phyloP scores from a whole-genome alignment of 768 basidiomycete species.

The Mycena crocata region DNA sequence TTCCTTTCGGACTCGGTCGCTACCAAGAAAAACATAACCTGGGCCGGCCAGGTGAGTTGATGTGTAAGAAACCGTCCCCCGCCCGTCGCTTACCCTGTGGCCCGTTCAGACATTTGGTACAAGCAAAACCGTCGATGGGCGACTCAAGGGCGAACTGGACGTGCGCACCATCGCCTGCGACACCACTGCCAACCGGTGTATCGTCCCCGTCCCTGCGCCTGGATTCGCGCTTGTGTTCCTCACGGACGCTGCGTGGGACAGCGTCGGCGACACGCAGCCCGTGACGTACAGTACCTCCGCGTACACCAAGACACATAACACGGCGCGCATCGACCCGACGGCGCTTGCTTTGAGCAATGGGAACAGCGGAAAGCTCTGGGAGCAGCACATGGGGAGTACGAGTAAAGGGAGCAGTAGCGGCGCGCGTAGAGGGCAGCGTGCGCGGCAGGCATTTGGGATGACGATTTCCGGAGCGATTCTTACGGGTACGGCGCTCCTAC shows the following conservation, averaged over 20 bases:
- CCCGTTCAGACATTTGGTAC: constrained; percentile 12
- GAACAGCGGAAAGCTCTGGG: constrained; percentile 23
- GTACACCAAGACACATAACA: constrained; percentile 13
- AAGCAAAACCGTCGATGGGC: constrained; percentile 36
- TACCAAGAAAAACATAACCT: constrained; percentile 74
- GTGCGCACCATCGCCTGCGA: constrained; percentile 38
- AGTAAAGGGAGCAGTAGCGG: constrained; percentile 8
- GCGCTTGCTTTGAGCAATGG: constrained; percentile 32
- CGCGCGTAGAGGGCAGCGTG: too few relatives aligned
- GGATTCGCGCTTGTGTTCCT: constrained; percentile 45
- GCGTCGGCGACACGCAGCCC: constrained; percentile 13
- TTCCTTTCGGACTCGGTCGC: constrained; percentile 66
- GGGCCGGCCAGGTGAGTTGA: constrained; percentile 76
- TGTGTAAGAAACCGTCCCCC: neutral
- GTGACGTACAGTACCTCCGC: constrained; percentile 27
- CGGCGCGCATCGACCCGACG: constrained; percentile 18
- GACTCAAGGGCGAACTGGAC: constrained; percentile 33
- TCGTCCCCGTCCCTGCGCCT: constrained; percentile 42
- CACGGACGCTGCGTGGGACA: constrained; percentile 5
- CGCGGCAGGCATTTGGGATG: too few relatives aligned
- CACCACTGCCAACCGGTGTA: constrained; percentile 35
- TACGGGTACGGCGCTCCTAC: too few relatives aligned
- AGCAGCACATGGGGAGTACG: constrained; percentile 31
- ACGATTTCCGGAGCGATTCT: too few relatives aligned
- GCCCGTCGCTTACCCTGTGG: too few relatives aligned